Percentiles rank a stretch among this genome's conserved stretches.
Evolutionary conservation across 2,329 filamentous ascomycete species (phyloP).

Genomic region (Graphiopsis chlorocephala): DNA sequence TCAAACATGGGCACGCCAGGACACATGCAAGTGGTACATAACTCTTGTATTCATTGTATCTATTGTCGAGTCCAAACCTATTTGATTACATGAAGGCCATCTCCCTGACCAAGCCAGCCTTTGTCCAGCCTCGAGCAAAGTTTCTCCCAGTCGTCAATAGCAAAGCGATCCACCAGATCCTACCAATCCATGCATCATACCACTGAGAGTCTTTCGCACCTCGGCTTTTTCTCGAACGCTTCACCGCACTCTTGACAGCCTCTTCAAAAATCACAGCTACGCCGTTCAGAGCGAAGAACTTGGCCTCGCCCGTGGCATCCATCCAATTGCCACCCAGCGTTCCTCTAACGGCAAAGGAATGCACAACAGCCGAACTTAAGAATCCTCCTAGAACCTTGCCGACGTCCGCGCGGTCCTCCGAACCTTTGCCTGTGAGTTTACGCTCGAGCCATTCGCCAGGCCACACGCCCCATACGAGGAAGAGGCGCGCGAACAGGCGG

Average conservation of each 20-base stretch:
- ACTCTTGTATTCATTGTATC: not conserved
- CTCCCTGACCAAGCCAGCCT: conserved; percentile 13
- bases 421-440: conserved; percentile 37
- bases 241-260: conserved; percentile 22
- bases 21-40: not conserved
- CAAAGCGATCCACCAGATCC: conserved; percentile 42
- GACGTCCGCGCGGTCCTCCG: conserved; percentile 39
- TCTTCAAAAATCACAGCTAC: conserved; percentile 32
- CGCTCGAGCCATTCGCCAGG: conserved; percentile 45
- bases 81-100: conserved; percentile 9
- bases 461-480: conserved; percentile 47
- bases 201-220: conserved; percentile 24
- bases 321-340: conserved; percentile 39
- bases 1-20: not conserved
- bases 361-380: conserved; percentile 41
- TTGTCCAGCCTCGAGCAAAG: conserved; percentile 18
- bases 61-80: not conserved
- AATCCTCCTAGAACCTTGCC: conserved; percentile 46
- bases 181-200: conserved; percentile 36
- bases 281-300: conserved; percentile 34
- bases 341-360: conserved; percentile 41
- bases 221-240: conserved; percentile 22
- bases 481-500: conserved; percentile 43
- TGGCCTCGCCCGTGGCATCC: conserved; percentile 32
- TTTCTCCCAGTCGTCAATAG: conserved; percentile 40